Evolutionary conservation across 768 basidiomycete species (phyloP), one percentile per base, ranked within the genome.

Genomic region (Podaxis pistillaris): DNA sequence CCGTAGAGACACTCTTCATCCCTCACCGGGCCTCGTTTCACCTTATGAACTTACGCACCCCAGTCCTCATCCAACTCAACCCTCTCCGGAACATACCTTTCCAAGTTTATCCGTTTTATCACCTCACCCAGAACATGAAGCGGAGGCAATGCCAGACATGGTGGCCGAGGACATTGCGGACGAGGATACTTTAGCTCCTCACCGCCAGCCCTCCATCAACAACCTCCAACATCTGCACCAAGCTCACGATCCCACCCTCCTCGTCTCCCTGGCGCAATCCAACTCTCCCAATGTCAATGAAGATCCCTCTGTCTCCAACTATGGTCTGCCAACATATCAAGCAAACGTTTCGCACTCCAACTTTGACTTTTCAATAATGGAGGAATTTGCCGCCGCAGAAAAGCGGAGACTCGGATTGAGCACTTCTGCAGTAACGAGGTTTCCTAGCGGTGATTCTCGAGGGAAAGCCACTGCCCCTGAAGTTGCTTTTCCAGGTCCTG

Each of bases 281-380:
- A 55, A 55, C 56, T 40, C 68, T 65, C 57, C 53, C 28, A 57
- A 67, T 62, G 59, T 36, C 30, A 47, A 64, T 36, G 74, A 75
- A 13, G 74, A 75, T 54, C 71, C 71, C 15, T 68, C 75, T 11
- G 70, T 77, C 17, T 72, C 72, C 4, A 73, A 71, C 64, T 82
- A 76, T 54, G 83, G 82, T 5, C 77, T 91, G 22, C 89, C 90
- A 0, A 86, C 84, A 44, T 93, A 92, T 67, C 91, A 90, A 64
- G 80, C 84, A 2, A 84, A 85, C 63, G 75, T 70, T 22, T 79
- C 82, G 4, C 81, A 79, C 8, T 82, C 84, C 26, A 74, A 79
- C 26, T 95, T 93, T 70, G 86, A 94, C 70, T 96, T 94, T 70
- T 66, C 73, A 0, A 77, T 74, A 0, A 88, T 97, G 81, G 95